Percentiles rank a stretch among this genome's conserved stretches.
phyloP scores from a whole-genome alignment of 331 rosid species.

The Rosa hybrid region DNA sequence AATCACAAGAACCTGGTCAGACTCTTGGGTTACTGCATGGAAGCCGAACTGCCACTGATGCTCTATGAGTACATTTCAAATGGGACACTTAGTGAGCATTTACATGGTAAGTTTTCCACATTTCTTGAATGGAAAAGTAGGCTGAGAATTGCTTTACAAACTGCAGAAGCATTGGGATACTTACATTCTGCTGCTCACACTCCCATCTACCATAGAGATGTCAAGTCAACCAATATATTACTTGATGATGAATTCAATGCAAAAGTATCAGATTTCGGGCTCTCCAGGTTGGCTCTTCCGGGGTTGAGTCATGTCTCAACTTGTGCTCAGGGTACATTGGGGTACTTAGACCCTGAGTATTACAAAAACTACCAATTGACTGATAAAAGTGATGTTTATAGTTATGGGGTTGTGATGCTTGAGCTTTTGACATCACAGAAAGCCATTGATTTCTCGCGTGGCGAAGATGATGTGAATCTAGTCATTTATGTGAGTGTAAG shows the following conservation, averaged over 20 bases:
- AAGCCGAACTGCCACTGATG: slow-evolving; percentile 87
- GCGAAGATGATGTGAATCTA: slow-evolving; percentile 69
- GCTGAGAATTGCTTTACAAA: slow-evolving; percentile 79
- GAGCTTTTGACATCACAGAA: slow-evolving; percentile 86
- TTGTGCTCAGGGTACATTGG: slow-evolving; percentile 96
- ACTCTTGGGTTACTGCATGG: slow-evolving; percentile 87
- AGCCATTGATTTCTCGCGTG: slow-evolving; percentile 79
- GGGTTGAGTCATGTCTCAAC: slow-evolving; percentile 94
- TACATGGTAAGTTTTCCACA: slow-evolving; percentile 62
- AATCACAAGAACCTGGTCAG: slow-evolving; percentile 85
- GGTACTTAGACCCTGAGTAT: slow-evolving; percentile 95
- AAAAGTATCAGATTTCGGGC: slow-evolving; percentile 91
- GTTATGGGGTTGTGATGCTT: slow-evolving; percentile 89
- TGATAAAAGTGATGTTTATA: slow-evolving; percentile 96
- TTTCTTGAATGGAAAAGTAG: slow-evolving; percentile 87
- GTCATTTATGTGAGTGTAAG: slow-evolving; percentile 61
- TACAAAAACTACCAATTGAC: slow-evolving; percentile 79
- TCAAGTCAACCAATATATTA: slow-evolving; percentile 87
- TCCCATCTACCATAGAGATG: slow-evolving; percentile 95
- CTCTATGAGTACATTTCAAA: slow-evolving; percentile 88
- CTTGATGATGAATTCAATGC: slow-evolving; percentile 68
- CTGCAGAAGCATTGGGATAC: slow-evolving; percentile 87
- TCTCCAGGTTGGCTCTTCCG: slow-evolving; percentile 85
- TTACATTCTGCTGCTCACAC: slow-evolving; percentile 83
- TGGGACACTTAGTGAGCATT: slow-evolving; percentile 89